Evolutionary conservation across 768 basidiomycete species (phyloP), one percentile per base, ranked within the genome.

Genomic region (Phlebiopsis flavidoalba): DNA sequence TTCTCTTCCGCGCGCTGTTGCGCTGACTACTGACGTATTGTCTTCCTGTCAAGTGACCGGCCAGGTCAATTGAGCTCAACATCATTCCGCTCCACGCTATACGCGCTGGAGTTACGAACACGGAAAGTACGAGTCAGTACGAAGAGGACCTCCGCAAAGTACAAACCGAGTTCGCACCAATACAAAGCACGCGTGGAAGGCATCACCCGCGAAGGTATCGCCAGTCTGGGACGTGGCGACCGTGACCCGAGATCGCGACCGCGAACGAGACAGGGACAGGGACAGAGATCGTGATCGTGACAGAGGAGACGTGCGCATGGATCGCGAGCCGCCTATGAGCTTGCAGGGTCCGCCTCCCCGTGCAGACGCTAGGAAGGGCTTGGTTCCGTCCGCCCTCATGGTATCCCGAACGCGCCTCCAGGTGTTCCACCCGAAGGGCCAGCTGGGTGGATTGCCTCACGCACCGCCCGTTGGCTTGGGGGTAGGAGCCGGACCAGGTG

Each of bases 91-190:
- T 88, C 93, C 68, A 85, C 90, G 1, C 80, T 98, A 11, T 95
- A 95, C 70, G 94, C 98, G 65, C 86, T 99, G 58, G 96, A 99
- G 71, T n/a, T 77, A 85, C 0, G 88, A 91, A 63, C 94, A 98
- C 82, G 80, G 63, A 93, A 95, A 78, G 85, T 93, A 56, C 83
- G 93, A 36, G 88, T 62, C 86, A 88, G 69, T 96, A 93, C 68
- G 95, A 97, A 69, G 87, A 91, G 1, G 95, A 97, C 65, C 77
- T 96, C 59, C 75, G 77, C 5, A 81, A 87, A 35, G 80, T 93
- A 12, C 82, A 93, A 24, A 75, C 82, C 3, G 90, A 93, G 69
- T 62, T 62, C 46, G 37, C 49, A n/a, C 17, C 24, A 43, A 5
- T 62, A 62, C 52, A 62, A 57, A 46, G 57, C 57, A 19, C 61